Conservation (phyloP, 805 yeast species). For the Schwanniomyces yamadae region DNA sequence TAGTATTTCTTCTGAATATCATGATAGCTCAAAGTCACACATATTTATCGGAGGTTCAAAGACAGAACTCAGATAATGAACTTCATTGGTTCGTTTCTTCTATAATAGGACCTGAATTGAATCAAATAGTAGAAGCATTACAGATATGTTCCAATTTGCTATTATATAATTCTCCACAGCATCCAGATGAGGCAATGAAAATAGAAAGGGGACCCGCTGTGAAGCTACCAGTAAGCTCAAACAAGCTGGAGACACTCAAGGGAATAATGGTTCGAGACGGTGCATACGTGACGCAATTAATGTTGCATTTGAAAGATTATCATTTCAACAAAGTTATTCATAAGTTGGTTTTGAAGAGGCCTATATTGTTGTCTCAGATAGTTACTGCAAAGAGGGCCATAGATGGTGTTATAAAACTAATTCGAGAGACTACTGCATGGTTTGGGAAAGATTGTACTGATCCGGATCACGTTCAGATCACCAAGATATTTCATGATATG, state of each 20-base stretch:
- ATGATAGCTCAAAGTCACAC: too few species aligned
- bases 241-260: conserved; percentile 54
- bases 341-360: conserved; percentile 28
- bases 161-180: conserved; percentile 35
- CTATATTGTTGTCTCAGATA: conserved; percentile 42
- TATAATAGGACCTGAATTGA: conserved; percentile 27
- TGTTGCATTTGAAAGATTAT: conserved; percentile 42
- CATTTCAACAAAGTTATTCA: conserved; percentile 34
- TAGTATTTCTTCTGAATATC: too few species aligned
- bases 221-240: conserved; percentile 57
- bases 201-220: conserved; percentile 42
- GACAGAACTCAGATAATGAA: conserved; percentile 21
- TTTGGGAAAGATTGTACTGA: conserved; percentile 9
- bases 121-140: conserved; percentile 37
- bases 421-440: conserved; percentile 14
- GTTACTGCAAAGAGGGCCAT: conserved; percentile 46
- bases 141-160: conserved; percentile 37
- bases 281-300: conserved; percentile 49
- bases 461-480: conserved; percentile 14
- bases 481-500: conserved; percentile 25
- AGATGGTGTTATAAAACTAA: conserved; percentile 31
- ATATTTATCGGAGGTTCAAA: conserved; percentile 16
- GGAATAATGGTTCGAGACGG: conserved; percentile 62
- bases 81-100: conserved; percentile 30
- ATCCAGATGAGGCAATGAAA: conserved; percentile 24